A percentile compares a stretch with the other conserved stretches of the same genome.
phyloP scores from a whole-genome alignment of 2,329 filamentous ascomycete genomes.

The Ascocoryne sarcoides region DNA sequence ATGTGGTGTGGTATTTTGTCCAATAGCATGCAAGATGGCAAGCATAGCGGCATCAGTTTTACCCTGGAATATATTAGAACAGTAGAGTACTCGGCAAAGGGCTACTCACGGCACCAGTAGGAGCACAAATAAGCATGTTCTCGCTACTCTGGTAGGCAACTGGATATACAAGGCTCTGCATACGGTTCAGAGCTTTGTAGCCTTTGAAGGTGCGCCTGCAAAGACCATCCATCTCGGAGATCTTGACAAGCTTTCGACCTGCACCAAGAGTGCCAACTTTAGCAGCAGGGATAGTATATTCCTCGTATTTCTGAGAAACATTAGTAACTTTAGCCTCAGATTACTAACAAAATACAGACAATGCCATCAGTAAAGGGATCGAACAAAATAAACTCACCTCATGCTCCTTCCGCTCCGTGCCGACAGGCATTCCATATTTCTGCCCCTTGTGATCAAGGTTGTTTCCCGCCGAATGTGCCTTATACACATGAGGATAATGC shows the following conservation, averaged over 20 bases:
- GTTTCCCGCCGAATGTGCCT: slow-evolving; percentile 74
- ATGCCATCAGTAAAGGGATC: not conserved
- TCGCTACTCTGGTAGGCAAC: slow-evolving; percentile 94
- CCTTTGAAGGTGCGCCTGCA: slow-evolving; percentile 89
- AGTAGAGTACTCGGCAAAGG: too few relatives aligned
- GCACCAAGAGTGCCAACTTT: slow-evolving; percentile 65
- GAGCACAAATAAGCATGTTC: slow-evolving; percentile 98
- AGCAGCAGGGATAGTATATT: slow-evolving; percentile 77
- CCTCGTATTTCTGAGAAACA: slow-evolving; percentile 66
- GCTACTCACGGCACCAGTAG: slow-evolving; percentile 70
- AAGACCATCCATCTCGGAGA: slow-evolving; percentile 77
- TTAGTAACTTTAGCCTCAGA: slow-evolving; percentile 4
- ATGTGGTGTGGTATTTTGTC: slow-evolving; percentile 74
- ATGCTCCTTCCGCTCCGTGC: slow-evolving; percentile 61
- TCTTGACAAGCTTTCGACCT: slow-evolving; percentile 67
- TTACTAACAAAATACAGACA: too few relatives aligned
- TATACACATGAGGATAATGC: slow-evolving; percentile 91
- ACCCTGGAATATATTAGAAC: too few relatives aligned
- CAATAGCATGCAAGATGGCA: slow-evolving; percentile 82
- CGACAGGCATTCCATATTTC: slow-evolving; percentile 73
- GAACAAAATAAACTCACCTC: slow-evolving; percentile 25
- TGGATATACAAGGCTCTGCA: slow-evolving; percentile 95
- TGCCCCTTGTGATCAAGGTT: slow-evolving; percentile 70
- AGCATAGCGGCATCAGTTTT: slow-evolving; percentile 99
- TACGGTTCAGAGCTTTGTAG: slow-evolving; percentile 88